Evolutionary conservation across 1,284 basidiomycete genomes (phyloP), one percentile per base, ranked within the genome.

Genomic region (Pascua guehoae): DNA sequence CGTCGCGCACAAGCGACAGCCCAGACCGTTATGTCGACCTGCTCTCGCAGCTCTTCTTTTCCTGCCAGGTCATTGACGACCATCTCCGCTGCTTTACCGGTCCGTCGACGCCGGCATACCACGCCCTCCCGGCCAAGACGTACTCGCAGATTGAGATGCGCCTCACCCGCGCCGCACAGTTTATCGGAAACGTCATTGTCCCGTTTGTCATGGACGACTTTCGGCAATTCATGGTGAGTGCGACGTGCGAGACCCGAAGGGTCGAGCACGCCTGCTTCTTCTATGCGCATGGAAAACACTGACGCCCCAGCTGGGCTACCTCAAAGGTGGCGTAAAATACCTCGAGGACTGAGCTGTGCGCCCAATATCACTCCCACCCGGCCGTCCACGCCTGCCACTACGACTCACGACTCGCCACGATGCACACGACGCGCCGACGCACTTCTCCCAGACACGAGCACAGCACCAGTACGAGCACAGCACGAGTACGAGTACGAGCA

Each of bases 1-100:
- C 91, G 42, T 91, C 87, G 63, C 88, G 87, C 57, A 94, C 90
- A 68, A 81, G 91, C 53, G 92, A 97, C 73, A 91, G 90, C 17
- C 89, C 91, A 1, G 86, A 88, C 4, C 83, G 83, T 14, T 97
- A 98, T 73, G 88, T 93, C 58, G 84, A 88, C 62, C 85, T 85
- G 24, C 81, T 98, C 51, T 82, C 83, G 55, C 84, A 83, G 67
- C 81, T 96, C 16, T 93, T 95, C 72, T 76, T 76, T 17, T 83
- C 86, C 60, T 83, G 84, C 3, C 91, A 95, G 68, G 79, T 90
- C 14, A 82, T 97, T 38, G 92, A 95, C 68, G 88, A 90, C 68
- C 93, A 96, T 71, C 86, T 91, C 32, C 83, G 83, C 66, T 88
- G 88, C 48, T 81, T 91, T 39, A 79, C 84, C 12, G 67, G 64